These are phyloP conservation scores for Hapsidospora chrysogenum DNA, from an alignment of 495 filamentous ascomycete species.

Conservation along the genomic window DNA sequence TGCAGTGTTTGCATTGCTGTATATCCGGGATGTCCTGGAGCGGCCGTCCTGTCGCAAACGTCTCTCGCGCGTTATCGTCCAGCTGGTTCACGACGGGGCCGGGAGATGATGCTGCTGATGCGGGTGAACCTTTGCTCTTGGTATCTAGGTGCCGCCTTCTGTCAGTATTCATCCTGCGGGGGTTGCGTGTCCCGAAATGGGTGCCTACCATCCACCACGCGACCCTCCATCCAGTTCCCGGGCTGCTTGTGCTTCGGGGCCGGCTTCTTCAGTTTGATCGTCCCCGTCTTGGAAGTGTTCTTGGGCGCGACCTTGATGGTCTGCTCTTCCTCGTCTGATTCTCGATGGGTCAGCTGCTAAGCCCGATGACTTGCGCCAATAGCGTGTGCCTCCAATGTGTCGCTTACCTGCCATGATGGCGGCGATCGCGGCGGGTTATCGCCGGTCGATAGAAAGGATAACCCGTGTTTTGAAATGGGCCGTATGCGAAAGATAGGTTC, in stretches of 20 bases:
- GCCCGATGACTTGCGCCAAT: too few species aligned
- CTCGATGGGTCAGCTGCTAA: too few species aligned
- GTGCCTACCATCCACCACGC: conserved; percentile 33
- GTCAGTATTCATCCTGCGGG: background rate
- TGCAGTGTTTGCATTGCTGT: conserved; percentile 70
- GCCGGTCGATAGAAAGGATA: too few species aligned
- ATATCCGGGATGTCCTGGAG: conserved; percentile 50
- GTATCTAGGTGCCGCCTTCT: too few species aligned
- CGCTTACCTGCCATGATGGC: too few species aligned
- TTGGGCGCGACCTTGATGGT: conserved; percentile 46
- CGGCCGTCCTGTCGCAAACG: conserved; percentile 58
- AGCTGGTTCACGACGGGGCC: conserved; percentile 53
- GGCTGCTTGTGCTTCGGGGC: conserved; percentile 38
- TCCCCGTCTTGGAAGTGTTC: conserved; percentile 39
- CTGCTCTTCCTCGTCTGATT: conserved; percentile 29
- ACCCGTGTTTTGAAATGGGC: too few species aligned
- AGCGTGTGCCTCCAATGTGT: too few species aligned
- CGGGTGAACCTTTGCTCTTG: conserved; percentile 23
- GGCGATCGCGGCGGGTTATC: too few species aligned
- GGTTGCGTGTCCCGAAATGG: background rate
- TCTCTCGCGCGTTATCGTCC: conserved; percentile 47
- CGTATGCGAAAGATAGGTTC: too few species aligned
- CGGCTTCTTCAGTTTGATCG: conserved; percentile 53
- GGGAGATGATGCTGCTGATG: conserved; percentile 27
- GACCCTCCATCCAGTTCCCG: conserved; percentile 37